phyloP scores from a whole-genome alignment of 208 protist species.

The Vickermania ingenoplastis region DNA sequence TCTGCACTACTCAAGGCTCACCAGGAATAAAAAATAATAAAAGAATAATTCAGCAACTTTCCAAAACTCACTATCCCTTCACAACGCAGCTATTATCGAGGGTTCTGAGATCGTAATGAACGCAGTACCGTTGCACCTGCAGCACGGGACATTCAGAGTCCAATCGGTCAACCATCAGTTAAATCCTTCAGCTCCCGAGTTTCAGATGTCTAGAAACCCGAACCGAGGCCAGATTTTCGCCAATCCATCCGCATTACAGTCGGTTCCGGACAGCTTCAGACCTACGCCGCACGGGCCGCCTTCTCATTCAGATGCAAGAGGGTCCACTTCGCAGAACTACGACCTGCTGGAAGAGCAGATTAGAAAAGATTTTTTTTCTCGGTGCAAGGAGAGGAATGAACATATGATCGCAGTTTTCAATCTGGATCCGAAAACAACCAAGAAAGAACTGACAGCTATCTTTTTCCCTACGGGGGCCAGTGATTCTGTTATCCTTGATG shows the following conservation, averaged over 20 bases:
- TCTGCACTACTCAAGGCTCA: no score
- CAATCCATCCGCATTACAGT: no score
- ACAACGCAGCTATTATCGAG: no score
- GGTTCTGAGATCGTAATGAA: no score
- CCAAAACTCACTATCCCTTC: no score
- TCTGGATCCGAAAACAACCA: slow-evolving; percentile 55
- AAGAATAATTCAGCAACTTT: slow-evolving; percentile 1
- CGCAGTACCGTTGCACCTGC: not conserved
- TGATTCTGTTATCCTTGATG: slow-evolving; percentile 40
- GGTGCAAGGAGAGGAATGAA: slow-evolving; percentile 17
- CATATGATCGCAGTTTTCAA: slow-evolving; percentile 76
- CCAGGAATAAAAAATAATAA: slow-evolving; percentile 5
- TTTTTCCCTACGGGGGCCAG: slow-evolving; percentile 67
- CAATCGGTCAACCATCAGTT: not conserved
- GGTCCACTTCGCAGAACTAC: no score
- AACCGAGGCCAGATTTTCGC: no score
- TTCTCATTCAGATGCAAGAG: no score
- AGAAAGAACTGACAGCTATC: slow-evolving; percentile 43
- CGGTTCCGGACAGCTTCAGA: not conserved
- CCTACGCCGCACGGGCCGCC: not conserved
- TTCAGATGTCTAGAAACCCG: not conserved
- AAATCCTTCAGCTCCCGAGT: not conserved
- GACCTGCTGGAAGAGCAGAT: slow-evolving; percentile 26
- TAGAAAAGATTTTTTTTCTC: slow-evolving; percentile 16
- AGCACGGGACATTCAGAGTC: not conserved